Percentiles rank a stretch among this genome's conserved stretches.
These are phyloP conservation scores for Zangia roseola DNA, from an alignment of 768 basidiomycete genomes.

Conservation along the genomic window DNA sequence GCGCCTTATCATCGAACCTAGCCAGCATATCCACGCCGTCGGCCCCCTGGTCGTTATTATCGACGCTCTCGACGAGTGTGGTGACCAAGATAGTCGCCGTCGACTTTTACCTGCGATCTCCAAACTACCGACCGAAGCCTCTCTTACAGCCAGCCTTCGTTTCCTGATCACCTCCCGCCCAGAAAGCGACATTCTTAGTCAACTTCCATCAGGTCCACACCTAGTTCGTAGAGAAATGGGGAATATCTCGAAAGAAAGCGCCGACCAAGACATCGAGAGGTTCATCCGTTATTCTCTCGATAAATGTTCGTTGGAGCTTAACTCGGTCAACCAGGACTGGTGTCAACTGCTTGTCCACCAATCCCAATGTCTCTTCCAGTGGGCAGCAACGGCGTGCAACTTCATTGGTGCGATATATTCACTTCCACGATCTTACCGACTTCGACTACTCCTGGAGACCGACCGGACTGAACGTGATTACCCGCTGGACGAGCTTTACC, in stretches of 20 bases:
- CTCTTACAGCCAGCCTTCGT: conserved; percentile 11
- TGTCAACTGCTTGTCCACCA: conserved; percentile 5
- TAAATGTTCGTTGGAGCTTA: not conserved
- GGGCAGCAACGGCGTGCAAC: conserved; percentile 24
- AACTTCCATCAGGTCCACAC: not conserved
- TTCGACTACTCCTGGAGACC: not conserved
- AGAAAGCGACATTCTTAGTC: conserved; percentile 5
- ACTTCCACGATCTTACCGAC: not conserved
- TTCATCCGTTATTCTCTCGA: not conserved
- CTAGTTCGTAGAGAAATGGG: not conserved
- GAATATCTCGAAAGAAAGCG: not conserved
- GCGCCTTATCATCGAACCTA: conserved; percentile 22
- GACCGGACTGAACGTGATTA: not conserved
- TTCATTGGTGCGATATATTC: too few species aligned
- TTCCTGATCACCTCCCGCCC: conserved; percentile 17
- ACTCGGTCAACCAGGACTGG: conserved; percentile 2
- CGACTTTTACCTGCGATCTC: conserved; percentile 14
- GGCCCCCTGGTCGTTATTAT: conserved; percentile 31
- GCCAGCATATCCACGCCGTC: conserved; percentile 5
- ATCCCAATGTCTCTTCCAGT: conserved; percentile 24
- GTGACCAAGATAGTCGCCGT: conserved; percentile 2
- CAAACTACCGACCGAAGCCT: not conserved
- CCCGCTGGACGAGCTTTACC: not conserved
- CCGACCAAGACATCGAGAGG: not conserved
- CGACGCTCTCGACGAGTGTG: conserved; percentile 28